Conservation (phyloP, 768 basidiomycete species). For the Russula sp. region DNA sequence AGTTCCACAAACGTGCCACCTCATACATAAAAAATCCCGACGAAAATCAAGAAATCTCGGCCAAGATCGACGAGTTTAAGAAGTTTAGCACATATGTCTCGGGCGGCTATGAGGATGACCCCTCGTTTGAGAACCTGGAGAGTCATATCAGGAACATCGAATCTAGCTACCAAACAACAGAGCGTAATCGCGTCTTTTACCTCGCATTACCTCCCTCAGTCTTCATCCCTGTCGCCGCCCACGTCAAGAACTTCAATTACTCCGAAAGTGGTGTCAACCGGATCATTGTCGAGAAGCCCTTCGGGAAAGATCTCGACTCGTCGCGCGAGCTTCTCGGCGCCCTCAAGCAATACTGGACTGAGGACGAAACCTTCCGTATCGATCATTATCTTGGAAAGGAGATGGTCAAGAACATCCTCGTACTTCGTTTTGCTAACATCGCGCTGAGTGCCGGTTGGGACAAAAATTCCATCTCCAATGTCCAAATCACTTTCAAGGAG, state of each 20-base stretch:
- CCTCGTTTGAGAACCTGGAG: slow-evolving; percentile 71
- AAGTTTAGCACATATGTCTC: slow-evolving; percentile 70
- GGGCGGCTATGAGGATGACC: slow-evolving; percentile 82
- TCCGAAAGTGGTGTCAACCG: slow-evolving; percentile 67
- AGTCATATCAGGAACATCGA: slow-evolving; percentile 75
- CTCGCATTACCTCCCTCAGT: slow-evolving; percentile 97
- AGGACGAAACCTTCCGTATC: slow-evolving; percentile 98
- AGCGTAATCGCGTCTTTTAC: slow-evolving; percentile 85
- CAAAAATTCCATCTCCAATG: slow-evolving; percentile 91
- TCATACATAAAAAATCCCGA: slow-evolving; percentile 79
- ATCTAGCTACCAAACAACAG: slow-evolving; percentile 50
- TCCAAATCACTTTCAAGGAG: slow-evolving; percentile 99
- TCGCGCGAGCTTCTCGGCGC: slow-evolving; percentile 68
- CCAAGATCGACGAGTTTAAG: slow-evolving; percentile 80
- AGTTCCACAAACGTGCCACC: slow-evolving; percentile 78
- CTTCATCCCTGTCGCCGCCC: slow-evolving; percentile 82
- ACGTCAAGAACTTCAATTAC: slow-evolving; percentile 79
- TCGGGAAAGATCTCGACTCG: slow-evolving; percentile 89
- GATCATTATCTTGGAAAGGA: slow-evolving; percentile 99
- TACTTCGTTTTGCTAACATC: slow-evolving; percentile 91
- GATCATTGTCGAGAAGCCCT: slow-evolving; percentile 97
- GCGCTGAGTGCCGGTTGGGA: slow-evolving; percentile 88
- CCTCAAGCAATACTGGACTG: slow-evolving; percentile 83
- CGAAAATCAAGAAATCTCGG: slow-evolving; percentile 48
- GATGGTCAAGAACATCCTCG: slow-evolving; percentile 99